Conservation (phyloP, 106 monocot genomes). For the Allium fistulosum region DNA sequence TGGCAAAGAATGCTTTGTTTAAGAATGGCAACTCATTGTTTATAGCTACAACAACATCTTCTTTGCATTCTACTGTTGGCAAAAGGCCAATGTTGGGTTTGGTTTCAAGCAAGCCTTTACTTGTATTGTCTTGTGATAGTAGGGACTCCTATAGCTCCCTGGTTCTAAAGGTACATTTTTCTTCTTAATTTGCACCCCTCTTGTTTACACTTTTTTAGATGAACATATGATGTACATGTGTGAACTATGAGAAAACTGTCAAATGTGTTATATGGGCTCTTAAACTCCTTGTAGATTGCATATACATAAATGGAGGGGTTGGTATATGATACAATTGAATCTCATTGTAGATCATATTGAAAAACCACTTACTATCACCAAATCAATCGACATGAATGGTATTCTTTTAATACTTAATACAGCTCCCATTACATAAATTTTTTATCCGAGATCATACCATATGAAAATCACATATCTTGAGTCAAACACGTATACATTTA, state of each 20-base stretch:
- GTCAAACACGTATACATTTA: no score
- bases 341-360: no score
- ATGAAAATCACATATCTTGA: no score
- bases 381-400: no score
- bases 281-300: not conserved
- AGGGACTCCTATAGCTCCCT: constrained; percentile 31
- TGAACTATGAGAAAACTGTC: no score
- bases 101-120: constrained; percentile 6
- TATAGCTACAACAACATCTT: constrained; percentile 1
- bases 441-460: no score
- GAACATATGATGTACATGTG: no score
- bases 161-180: constrained; percentile 15
- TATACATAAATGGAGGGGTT: not conserved
- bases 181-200: not conserved
- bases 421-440: no score
- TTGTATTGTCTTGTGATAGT: constrained; percentile 24
- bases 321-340: no score
- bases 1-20: constrained; percentile 10
- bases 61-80: not conserved
- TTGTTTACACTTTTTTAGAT: not conserved
- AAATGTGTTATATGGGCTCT: no score
- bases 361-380: no score
- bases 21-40: constrained; percentile 5
- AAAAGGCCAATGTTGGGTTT: constrained; percentile 1
- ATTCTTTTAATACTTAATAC: no score